Evolutionary conservation across 257 asterid species (phyloP).

Genomic region (Datura wrightii): DNA sequence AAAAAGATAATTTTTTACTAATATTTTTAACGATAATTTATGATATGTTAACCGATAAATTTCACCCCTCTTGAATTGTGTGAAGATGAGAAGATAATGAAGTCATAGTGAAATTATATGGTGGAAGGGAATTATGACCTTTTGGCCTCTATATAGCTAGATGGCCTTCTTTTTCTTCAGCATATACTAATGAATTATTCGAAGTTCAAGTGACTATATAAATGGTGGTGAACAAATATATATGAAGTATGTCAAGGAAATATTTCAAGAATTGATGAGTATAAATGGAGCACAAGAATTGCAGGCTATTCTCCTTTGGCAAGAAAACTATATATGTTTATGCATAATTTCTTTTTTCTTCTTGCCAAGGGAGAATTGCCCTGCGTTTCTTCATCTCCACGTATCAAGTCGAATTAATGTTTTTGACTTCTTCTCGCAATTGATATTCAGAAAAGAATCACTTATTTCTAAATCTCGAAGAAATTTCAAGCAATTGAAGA

Average conservation of each 20-base stretch:
- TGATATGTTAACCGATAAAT: too few species aligned
- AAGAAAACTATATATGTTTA: neutral
- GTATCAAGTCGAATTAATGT: too few species aligned
- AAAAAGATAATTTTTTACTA: too few species aligned
- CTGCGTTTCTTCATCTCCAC: neutral
- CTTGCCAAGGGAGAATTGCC: slow-evolving; percentile 25
- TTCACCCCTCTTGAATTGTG: too few species aligned
- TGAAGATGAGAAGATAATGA: too few species aligned
- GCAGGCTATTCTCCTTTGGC: neutral
- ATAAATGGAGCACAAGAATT: neutral
- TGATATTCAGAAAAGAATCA: too few species aligned
- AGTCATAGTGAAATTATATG: too few species aligned
- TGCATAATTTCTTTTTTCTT: neutral
- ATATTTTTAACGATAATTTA: too few species aligned
- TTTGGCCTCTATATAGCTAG: neutral
- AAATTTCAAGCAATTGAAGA: neutral
- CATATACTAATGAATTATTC: slow-evolving; percentile 22
- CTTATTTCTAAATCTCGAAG: too few species aligned
- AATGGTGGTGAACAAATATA: neutral
- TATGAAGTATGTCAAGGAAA: too few species aligned
- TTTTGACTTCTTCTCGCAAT: too few species aligned
- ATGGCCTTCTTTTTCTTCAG: neutral
- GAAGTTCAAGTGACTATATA: neutral
- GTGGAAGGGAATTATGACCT: neutral
- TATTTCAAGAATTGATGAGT: neutral